Evolutionary conservation across 2,329 filamentous ascomycete genomes (phyloP).

Genomic region (Raffaelea arxii): DNA sequence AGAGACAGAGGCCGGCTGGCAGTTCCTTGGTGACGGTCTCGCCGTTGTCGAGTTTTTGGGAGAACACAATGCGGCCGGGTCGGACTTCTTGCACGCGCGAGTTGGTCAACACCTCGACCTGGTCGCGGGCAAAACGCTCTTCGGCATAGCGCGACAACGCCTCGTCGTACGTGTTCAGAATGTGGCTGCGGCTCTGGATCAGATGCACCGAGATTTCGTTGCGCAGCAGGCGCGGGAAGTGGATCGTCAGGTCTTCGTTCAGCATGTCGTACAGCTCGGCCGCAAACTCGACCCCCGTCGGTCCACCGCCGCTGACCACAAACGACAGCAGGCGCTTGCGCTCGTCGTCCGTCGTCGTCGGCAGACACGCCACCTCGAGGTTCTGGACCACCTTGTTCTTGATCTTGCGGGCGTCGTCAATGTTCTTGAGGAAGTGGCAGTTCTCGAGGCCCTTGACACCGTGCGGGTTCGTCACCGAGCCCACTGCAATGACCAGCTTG

Average conservation of each 20-base stretch:
- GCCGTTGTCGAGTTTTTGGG: slow-evolving; percentile 62
- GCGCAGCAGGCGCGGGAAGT: slow-evolving; percentile 82
- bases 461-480: slow-evolving; percentile 87
- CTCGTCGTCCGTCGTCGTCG: slow-evolving; percentile 83
- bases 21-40: slow-evolving; percentile 79
- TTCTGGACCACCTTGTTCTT: slow-evolving; percentile 84
- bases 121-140: slow-evolving; percentile 79
- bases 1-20: slow-evolving; percentile 90
- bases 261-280: slow-evolving; percentile 93
- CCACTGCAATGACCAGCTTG: slow-evolving; percentile 87
- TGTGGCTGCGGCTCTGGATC: slow-evolving; percentile 89
- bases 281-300: slow-evolving; percentile 95
- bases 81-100: slow-evolving; percentile 84
- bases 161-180: slow-evolving; percentile 97
- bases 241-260: slow-evolving; percentile 79
- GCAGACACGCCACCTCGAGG: slow-evolving; percentile 83
- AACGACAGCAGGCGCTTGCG: slow-evolving; percentile 82
- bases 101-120: slow-evolving; percentile 86
- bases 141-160: slow-evolving; percentile 88
- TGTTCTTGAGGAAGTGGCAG: slow-evolving; percentile 91
- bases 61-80: slow-evolving; percentile 77
- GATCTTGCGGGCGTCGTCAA: slow-evolving; percentile 82
- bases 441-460: slow-evolving; percentile 92
- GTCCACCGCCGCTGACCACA: slow-evolving; percentile 89
- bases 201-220: slow-evolving; percentile 98